Evolutionary conservation across 1,284 basidiomycete species (phyloP), one percentile per base, ranked within the genome.

Genomic region (Marasmius fiardii): DNA sequence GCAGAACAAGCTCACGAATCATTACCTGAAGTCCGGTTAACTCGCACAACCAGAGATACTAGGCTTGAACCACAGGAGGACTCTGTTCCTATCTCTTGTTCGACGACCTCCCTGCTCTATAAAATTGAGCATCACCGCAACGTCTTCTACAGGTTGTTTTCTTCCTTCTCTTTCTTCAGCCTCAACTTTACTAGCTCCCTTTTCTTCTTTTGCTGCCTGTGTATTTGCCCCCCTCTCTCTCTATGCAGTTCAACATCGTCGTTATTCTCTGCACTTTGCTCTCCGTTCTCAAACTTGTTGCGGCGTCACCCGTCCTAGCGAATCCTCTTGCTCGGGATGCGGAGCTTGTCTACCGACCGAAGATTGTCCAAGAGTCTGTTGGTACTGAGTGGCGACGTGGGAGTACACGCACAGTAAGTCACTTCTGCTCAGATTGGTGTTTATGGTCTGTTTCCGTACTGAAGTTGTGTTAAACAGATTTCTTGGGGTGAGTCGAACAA

Each of bases 261-360:
- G 51, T 14, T n/a, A 45, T 45, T 28, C 24, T 47, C 51, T 37
- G 21, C 41, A 18, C 41, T 18, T 33, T 47, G 8, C 8, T 52
- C n/a, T 20, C 34, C 24, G 6, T 43, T n/a, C 18, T 50, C 6
- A 23, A n/a, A 11, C 23, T 33, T 14, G 43, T 47, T 16, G n/a
- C 52, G 18, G 55, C 45, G 34, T 47, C 33, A 39, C 26, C 55
- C 33, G 44, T 51, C 37, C 55, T 50, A 18, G 20, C 16, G 11
- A 39, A 10, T 20, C 26, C 31, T 34, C 26, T 41, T 31, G 16
- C 14, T 5, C n/a, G 31, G 10, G 31, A 28, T 14, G 48, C 31
- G 16, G 39, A 51, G 39, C 26, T 47, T n/a, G 55, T 47, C 4
- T 52, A 34, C 23, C 43, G 43, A 11, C 55, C 55, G 16, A 47